Evolutionary conservation across 257 asterid genomes (phyloP).

Genomic region (Solanum neorickii): DNA sequence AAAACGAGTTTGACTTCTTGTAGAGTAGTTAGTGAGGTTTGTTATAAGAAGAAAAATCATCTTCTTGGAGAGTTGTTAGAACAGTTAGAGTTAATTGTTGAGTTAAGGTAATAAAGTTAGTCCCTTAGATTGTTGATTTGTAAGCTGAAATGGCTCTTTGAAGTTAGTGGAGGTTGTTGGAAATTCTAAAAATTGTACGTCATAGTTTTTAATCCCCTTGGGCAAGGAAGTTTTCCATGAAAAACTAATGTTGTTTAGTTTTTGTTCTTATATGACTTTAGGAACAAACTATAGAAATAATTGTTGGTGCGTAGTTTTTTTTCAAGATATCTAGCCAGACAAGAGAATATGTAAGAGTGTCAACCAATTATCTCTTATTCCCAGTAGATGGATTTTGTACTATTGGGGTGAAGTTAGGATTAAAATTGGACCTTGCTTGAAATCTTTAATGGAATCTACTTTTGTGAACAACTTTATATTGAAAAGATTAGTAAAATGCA

Average conservation of each 20-base stretch:
- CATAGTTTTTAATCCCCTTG: background rate
- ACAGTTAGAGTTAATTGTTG: background rate
- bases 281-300: background rate
- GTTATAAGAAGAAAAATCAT: too few relatives aligned
- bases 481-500: conserved; percentile 14
- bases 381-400: conserved; percentile 45
- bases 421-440: conserved; percentile 53
- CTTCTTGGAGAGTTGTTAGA: background rate
- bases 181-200: background rate
- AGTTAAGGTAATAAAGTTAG: background rate
- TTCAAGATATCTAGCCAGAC: background rate
- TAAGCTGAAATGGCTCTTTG: background rate
- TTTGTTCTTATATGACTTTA: too few relatives aligned
- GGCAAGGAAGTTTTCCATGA: background rate
- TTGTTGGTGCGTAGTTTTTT: background rate
- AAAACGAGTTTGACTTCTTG: background rate
- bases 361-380: conserved; percentile 18
- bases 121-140: background rate
- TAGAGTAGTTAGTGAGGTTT: background rate
- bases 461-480: conserved; percentile 21
- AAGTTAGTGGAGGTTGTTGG: background rate
- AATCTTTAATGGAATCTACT: conserved; percentile 30
- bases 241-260: background rate
- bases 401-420: conserved; percentile 63
- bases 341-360: background rate